Evolutionary conservation across 768 basidiomycete species (phyloP).

Genomic region (Lentinula aciculospora): DNA sequence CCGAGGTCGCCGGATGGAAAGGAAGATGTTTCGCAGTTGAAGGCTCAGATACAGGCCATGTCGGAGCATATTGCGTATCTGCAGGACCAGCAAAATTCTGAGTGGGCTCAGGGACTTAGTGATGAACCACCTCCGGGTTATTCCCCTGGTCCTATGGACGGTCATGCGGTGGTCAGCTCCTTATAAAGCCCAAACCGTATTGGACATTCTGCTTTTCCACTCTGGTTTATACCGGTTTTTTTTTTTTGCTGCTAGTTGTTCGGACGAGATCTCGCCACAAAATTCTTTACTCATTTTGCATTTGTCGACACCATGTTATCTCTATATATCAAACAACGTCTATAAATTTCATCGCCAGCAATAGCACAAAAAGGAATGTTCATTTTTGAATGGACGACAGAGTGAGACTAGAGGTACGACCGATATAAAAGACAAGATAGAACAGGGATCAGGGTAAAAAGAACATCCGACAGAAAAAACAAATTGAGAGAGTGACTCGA

Average conservation of each 20-base stretch:
- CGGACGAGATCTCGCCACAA: no score
- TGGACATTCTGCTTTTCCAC: no score
- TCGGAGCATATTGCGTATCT: conserved; percentile 8
- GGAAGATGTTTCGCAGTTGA: not conserved
- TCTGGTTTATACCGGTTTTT: no score
- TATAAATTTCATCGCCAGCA: no score
- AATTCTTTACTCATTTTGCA: no score
- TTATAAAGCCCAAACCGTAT: not conserved
- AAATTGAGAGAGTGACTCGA: not conserved
- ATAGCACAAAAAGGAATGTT: not conserved
- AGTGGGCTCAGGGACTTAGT: conserved; percentile 11
- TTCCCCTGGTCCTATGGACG: not conserved
- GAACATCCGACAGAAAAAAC: not conserved
- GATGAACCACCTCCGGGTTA: conserved; percentile 13
- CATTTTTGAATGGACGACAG: not conserved
- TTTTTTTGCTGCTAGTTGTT: no score
- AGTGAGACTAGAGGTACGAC: not conserved
- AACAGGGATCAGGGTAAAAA: not conserved
- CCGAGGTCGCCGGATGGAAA: not conserved
- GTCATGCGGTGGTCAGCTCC: not conserved
- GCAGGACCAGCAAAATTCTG: conserved; percentile 5
- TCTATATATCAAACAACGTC: no score
- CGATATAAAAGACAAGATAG: not conserved
- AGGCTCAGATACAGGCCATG: conserved; percentile 6
- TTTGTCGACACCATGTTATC: no score